Conservation (phyloP, 2,329 filamentous ascomycete genomes). For the Blastomyces parvus region DNA sequence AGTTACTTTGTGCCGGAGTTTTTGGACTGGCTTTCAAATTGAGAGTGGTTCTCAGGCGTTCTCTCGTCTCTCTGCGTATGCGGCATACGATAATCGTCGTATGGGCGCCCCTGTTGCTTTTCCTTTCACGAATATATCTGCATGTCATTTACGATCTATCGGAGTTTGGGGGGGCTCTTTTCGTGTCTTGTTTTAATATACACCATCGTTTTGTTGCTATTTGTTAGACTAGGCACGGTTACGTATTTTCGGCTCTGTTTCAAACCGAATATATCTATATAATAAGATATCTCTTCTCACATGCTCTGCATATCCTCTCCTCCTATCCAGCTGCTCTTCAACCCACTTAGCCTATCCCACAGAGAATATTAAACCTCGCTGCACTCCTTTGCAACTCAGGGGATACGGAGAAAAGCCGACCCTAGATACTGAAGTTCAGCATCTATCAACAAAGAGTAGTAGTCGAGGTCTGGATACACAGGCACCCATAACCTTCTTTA, state of each 20-base stretch:
- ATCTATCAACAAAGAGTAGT: too few species aligned
- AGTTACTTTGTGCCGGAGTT: slow-evolving; percentile 87
- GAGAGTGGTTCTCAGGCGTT: neutral
- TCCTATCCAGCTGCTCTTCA: neutral
- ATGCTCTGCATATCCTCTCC: neutral
- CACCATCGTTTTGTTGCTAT: neutral
- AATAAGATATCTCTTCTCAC: neutral
- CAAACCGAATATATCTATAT: neutral
- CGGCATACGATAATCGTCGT: neutral
- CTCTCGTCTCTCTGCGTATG: neutral
- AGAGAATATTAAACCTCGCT: neutral
- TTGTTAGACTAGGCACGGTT: neutral
- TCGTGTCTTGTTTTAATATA: neutral
- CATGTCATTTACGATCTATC: neutral
- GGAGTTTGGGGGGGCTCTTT: neutral
- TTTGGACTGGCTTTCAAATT: slow-evolving; percentile 48
- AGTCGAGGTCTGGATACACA: too few species aligned
- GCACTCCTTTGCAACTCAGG: neutral
- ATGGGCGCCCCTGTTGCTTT: neutral
- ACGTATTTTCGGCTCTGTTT: neutral
- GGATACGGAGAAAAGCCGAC: too few species aligned
- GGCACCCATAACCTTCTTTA: too few species aligned
- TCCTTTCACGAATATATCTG: neutral
- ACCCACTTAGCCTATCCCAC: neutral
- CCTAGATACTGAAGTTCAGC: too few species aligned